Evolutionary conservation across 805 yeast species (phyloP).

Genomic region (Candida xiaguanensis): DNA sequence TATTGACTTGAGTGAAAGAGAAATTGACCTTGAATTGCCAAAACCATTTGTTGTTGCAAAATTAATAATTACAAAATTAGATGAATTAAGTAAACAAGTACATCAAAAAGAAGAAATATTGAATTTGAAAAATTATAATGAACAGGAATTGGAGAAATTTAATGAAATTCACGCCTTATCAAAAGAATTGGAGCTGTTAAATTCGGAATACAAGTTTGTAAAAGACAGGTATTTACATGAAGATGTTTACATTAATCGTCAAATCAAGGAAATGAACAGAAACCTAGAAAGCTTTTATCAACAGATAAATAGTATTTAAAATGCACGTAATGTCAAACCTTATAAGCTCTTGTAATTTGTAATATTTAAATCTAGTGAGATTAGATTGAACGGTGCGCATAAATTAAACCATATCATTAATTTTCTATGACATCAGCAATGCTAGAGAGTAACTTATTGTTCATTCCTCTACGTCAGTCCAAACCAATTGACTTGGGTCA

Average conservation of each 20-base stretch:
- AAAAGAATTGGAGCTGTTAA: conserved; percentile 13
- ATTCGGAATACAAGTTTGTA: conserved; percentile 12
- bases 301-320: background rate
- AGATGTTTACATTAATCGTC: background rate
- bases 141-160: conserved; percentile 6
- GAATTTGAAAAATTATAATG: conserved; percentile 6
- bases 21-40: conserved; percentile 12
- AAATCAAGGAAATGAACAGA: conserved; percentile 1
- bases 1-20: background rate
- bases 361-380: too few species aligned
- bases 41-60: conserved; percentile 15
- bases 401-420: background rate
- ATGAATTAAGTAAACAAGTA: conserved; percentile 12
- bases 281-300: background rate
- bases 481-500: conserved; percentile 36
- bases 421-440: background rate
- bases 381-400: conserved; percentile 2
- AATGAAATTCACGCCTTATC: conserved; percentile 10
- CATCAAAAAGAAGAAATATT: background rate
- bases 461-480: conserved; percentile 50
- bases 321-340: conserved; percentile 3
- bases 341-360: too few species aligned
- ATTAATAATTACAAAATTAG: conserved; percentile 14
- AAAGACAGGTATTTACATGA: background rate
- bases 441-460: conserved; percentile 36